Percentiles rank a stretch among this genome's conserved stretches.
Conservation (phyloP, 176 grass and related monocot species). For the Urochloa ruziziensis region DNA sequence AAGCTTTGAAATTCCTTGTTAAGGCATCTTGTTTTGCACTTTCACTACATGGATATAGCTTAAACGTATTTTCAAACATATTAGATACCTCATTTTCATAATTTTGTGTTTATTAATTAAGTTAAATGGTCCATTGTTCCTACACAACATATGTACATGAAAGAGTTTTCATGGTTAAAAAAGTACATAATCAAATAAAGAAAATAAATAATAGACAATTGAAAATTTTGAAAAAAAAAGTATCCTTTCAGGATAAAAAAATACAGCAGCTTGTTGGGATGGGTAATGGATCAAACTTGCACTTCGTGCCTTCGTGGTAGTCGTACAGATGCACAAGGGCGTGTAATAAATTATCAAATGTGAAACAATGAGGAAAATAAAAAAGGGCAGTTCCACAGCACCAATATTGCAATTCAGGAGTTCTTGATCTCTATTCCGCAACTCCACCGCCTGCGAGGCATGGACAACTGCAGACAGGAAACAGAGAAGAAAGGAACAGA, state of each 20-base stretch:
- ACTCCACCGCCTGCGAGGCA: constrained; percentile 19
- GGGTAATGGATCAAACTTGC: neutral
- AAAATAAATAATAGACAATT: neutral
- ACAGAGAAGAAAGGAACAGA: neutral
- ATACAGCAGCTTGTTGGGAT: neutral
- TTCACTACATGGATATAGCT: neutral
- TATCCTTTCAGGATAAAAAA: neutral
- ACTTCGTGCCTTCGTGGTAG: no score
- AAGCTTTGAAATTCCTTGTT: neutral
- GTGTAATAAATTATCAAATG: neutral
- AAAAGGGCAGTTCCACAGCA: neutral
- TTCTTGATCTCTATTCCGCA: neutral
- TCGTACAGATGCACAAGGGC: neutral
- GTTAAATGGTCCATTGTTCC: neutral
- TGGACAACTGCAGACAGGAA: constrained; percentile 3
- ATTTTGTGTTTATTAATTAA: neutral
- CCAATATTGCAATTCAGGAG: neutral
- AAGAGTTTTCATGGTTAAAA: no score
- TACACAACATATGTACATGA: neutral
- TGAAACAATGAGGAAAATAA: neutral
- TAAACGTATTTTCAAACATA: neutral
- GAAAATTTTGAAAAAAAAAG: neutral
- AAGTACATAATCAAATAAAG: neutral
- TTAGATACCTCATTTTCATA: no score
- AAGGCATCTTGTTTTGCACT: neutral